A percentile compares a stretch with the other conserved stretches of the same genome.
Evolutionary conservation across 2,329 filamentous ascomycete species (phyloP).

Genomic region (Botrytis fragariae): DNA sequence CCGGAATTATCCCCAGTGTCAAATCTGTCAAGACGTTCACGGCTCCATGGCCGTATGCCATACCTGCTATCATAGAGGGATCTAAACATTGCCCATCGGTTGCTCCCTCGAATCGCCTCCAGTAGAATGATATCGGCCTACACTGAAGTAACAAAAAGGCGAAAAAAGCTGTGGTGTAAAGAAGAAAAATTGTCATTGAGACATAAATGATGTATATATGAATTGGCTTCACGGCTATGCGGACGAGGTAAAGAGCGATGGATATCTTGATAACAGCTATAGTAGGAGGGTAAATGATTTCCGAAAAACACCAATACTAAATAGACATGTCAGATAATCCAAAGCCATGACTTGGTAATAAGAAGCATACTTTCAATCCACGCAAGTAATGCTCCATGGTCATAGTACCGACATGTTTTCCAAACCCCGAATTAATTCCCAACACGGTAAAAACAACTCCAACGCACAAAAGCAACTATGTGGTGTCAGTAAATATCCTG

Average conservation of each 20-base stretch:
- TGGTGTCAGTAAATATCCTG: background rate
- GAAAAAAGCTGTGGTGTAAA: constrained; percentile 37
- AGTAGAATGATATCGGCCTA: constrained; percentile 40
- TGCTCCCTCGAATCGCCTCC: constrained; percentile 36
- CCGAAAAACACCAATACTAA: constrained; percentile 33
- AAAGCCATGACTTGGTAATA: background rate
- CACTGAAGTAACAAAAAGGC: constrained; percentile 12
- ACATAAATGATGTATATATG: constrained; percentile 11
- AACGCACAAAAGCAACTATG: constrained; percentile 25
- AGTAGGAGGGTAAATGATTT: constrained; percentile 44
- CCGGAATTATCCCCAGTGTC: constrained; percentile 42
- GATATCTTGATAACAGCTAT: constrained; percentile 36
- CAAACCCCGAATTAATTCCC: constrained; percentile 29
- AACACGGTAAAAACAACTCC: constrained; percentile 26
- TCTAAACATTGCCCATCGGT: constrained; percentile 36
- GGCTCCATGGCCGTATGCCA: constrained; percentile 42
- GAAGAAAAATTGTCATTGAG: constrained; percentile 24
- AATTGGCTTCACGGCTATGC: constrained; percentile 12
- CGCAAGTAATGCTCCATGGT: constrained; percentile 14
- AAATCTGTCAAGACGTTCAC: constrained; percentile 42
- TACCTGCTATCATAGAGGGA: constrained; percentile 31
- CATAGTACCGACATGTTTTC: constrained; percentile 25
- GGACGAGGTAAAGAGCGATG: constrained; percentile 18
- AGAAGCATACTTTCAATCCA: constrained; percentile 26
- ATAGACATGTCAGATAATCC: background rate